Evolutionary conservation across 345 rosid species (phyloP), one percentile per base, ranked within the genome.

Genomic region (Tarenaya hassleriana): DNA sequence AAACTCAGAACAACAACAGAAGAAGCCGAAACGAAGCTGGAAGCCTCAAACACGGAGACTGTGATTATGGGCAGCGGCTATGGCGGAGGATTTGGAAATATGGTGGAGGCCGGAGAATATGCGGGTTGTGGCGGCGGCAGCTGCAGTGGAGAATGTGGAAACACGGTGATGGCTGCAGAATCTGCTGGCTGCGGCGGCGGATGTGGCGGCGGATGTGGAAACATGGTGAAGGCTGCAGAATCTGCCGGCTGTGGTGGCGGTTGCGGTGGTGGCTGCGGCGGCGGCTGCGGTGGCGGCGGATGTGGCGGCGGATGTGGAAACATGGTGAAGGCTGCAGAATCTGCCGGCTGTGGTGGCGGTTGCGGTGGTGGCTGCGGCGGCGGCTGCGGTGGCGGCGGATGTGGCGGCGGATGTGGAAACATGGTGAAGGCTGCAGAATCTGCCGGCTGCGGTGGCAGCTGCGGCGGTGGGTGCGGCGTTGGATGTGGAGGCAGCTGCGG

Each of bases 291-390:
- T 4, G 7, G 52, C 34, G 4, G 18, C 3, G 40, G 40, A 7
- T 10, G 40, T n/a, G 6, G 40, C 3, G 40, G 43, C 2, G 33
- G 33, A 7, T 16, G 60, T 32, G 56, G 42, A 11, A 7, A 12
- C 41, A 59, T 59, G 56, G 16, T 18, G 1, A 49, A 48, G 29
- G 63, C 47, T 6, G 34, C 16, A 8, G 64, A 11, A 55, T 76
- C 27, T 59, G 74, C 9, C 60, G 64, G 43, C 40, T 34, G 67
- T 46, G 70, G 73, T 7, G 63, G 52, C 1, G 78, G 81, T 9
- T 20, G 73, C 1, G 72, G 67, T 0, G 16, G 67, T 10, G 62
- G 50, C 0, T 56, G 56, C 29, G 50, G 66, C n/a, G 67, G 56
- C 13, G 51, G 60, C 7, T 47, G 73, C 31, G 73, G 55, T 48